Evolutionary conservation across 1,284 basidiomycete genomes (phyloP).

Genomic region (Ganoderma meredithae): DNA sequence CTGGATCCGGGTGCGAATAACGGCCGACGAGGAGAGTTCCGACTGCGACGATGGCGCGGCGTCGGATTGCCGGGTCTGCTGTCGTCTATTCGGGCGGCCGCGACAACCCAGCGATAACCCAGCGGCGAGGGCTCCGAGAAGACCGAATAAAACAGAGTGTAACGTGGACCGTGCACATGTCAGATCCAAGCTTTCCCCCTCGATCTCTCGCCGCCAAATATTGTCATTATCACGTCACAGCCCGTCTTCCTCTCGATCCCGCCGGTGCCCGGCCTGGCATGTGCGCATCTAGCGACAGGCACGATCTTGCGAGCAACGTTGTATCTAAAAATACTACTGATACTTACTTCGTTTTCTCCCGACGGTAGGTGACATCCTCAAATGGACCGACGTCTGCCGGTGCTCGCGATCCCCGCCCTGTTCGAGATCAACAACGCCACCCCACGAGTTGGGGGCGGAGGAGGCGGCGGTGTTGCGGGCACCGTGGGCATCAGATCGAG

Average conservation of each 20-base stretch:
- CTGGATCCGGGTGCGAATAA: too few relatives aligned
- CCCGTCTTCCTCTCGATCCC: not conserved
- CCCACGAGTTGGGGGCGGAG: constrained; percentile 42
- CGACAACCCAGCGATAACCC: too few relatives aligned
- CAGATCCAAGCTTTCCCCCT: not conserved
- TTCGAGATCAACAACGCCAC: not conserved
- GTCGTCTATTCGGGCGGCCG: not conserved
- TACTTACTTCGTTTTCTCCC: not conserved
- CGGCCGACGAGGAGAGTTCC: not conserved
- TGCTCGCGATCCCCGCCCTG: constrained; percentile 56
- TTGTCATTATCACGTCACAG: not conserved
- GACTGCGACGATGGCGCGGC: not conserved
- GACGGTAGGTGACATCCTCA: not conserved
- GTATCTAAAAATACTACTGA: constrained; percentile 66
- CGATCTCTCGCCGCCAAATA: not conserved
- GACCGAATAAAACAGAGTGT: too few relatives aligned
- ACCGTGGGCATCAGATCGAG: not conserved
- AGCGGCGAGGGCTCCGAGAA: too few relatives aligned
- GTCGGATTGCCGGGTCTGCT: not conserved
- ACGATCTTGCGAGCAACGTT: not conserved
- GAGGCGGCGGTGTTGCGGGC: not conserved
- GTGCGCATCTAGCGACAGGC: not conserved
- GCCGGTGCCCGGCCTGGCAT: not conserved
- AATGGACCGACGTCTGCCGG: not conserved
- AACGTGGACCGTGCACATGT: too few relatives aligned